Percentiles rank a stretch among this genome's conserved stretches.
Evolutionary conservation across 768 basidiomycete species (phyloP).

Genomic region (Russula emetica): DNA sequence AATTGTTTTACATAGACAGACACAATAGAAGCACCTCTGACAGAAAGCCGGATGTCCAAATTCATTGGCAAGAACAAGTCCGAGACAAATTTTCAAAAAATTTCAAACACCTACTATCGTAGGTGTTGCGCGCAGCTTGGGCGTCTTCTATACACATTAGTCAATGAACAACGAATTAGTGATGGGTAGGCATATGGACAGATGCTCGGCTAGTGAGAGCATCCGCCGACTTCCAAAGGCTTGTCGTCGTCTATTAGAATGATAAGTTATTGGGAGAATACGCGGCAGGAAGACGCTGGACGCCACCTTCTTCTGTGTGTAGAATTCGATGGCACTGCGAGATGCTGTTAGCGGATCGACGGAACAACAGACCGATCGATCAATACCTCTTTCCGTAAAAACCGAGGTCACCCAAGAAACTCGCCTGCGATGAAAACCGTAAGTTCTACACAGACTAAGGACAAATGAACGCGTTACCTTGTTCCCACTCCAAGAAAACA

Average conservation of each 20-base stretch:
- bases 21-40: no score
- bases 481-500: slow-evolving; percentile 98
- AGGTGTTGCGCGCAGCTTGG: no score
- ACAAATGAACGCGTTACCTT: slow-evolving; percentile 44
- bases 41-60: no score
- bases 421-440: slow-evolving; percentile 41
- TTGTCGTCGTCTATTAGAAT: slow-evolving; percentile 71
- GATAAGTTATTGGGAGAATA: neutral
- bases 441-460: neutral
- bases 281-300: neutral
- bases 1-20: no score
- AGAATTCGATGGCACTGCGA: slow-evolving; percentile 84
- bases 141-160: neutral
- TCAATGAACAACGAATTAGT: slow-evolving; percentile 36
- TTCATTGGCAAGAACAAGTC: no score
- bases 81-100: no score
- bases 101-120: no score
- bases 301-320: slow-evolving; percentile 85
- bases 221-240: slow-evolving; percentile 88
- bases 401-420: slow-evolving; percentile 78
- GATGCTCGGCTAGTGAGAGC: slow-evolving; percentile 75
- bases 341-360: slow-evolving; percentile 10
- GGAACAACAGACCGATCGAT: slow-evolving; percentile 10
- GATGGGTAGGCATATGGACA: slow-evolving; percentile 81
- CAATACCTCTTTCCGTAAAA: slow-evolving; percentile 85